Evolutionary conservation across 805 yeast species (phyloP).

Genomic region (Pichia sporocuriosa): DNA sequence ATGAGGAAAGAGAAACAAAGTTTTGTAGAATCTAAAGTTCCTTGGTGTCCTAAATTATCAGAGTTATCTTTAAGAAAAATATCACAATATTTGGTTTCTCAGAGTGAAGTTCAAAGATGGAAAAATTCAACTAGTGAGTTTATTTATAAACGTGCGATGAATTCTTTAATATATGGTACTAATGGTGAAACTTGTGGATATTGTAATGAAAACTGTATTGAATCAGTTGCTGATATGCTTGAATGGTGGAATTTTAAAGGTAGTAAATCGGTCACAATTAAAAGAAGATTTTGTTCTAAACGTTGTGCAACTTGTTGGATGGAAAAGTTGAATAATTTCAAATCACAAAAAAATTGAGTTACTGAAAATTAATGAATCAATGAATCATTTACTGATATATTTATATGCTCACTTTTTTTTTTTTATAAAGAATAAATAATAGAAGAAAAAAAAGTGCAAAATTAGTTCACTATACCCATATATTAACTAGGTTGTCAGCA

Average conservation of each 20-base stretch:
- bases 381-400: no score
- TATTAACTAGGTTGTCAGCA: slow-evolving; percentile 45
- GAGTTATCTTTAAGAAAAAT: slow-evolving; percentile 43
- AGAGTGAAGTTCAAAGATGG: slow-evolving; percentile 51
- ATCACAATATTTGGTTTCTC: slow-evolving; percentile 46
- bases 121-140: slow-evolving; percentile 39
- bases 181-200: slow-evolving; percentile 47
- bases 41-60: slow-evolving; percentile 39
- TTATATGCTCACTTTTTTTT: background rate
- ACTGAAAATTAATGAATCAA: background rate
- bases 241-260: slow-evolving; percentile 65
- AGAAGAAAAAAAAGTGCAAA: background rate
- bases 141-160: slow-evolving; percentile 40
- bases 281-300: slow-evolving; percentile 49
- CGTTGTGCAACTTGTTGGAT: slow-evolving; percentile 36
- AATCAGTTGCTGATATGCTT: slow-evolving; percentile 49
- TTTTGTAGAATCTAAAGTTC: slow-evolving; percentile 13
- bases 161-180: slow-evolving; percentile 46
- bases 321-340: slow-evolving; percentile 10
- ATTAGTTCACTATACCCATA: slow-evolving; percentile 37
- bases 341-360: background rate
- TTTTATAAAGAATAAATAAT: background rate
- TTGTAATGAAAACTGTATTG: slow-evolving; percentile 43
- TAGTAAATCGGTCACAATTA: slow-evolving; percentile 44
- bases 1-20: slow-evolving; percentile 11